These are phyloP conservation scores for Aspergillus novoparasiticus DNA, from an alignment of 2,329 filamentous ascomycete species.

Conservation along the genomic window DNA sequence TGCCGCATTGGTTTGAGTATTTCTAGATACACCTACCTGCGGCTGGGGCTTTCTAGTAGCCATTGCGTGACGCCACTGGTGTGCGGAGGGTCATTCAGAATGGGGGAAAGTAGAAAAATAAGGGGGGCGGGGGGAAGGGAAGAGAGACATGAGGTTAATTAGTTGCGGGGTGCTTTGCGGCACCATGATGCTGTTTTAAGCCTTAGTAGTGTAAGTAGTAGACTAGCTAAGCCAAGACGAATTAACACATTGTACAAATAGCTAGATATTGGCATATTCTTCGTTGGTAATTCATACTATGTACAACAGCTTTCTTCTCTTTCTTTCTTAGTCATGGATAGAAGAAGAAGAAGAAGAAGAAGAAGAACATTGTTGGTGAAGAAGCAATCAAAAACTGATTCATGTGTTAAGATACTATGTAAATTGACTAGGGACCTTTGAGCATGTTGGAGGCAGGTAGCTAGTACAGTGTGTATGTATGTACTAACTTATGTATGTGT, in stretches of 20 bases:
- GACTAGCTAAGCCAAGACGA: background rate
- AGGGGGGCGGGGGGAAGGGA: background rate
- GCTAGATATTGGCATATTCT: background rate
- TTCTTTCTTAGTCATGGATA: too few relatives aligned
- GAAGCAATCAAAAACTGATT: too few relatives aligned
- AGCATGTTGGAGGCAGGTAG: too few relatives aligned
- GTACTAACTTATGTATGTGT: background rate
- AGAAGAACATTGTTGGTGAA: too few relatives aligned
- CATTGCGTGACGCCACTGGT: constrained; percentile 29
- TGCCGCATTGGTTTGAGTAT: background rate
- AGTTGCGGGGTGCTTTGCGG: constrained; percentile 16
- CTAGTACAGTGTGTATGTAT: too few relatives aligned
- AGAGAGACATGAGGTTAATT: constrained; percentile 4
- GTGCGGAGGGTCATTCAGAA: constrained; percentile 29
- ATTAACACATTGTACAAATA: background rate
- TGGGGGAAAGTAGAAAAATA: constrained; percentile 1
- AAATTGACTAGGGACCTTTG: too few relatives aligned
- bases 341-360: too few relatives aligned
- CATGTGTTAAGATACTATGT: too few relatives aligned
- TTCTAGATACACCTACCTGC: constrained; percentile 59
- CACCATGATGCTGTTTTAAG: constrained; percentile 11
- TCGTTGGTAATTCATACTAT: background rate
- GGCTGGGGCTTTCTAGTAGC: constrained; percentile 61
- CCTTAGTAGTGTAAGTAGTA: background rate
- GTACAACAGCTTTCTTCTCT: background rate